Evolutionary conservation across 257 asterid genomes (phyloP).

Genomic region (Misopates orontium): DNA sequence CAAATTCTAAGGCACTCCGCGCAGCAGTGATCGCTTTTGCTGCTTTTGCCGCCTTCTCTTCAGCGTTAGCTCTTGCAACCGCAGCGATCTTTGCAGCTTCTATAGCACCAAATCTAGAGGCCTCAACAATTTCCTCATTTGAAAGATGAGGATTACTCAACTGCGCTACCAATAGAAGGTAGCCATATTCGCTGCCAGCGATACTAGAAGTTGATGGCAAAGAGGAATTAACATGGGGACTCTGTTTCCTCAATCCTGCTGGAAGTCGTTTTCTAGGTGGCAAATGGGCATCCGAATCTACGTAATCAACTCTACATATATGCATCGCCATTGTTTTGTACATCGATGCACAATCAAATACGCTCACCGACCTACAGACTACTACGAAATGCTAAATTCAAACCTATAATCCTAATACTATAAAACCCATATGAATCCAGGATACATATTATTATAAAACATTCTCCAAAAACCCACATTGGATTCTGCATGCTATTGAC

Average conservation of each 20-base stretch:
- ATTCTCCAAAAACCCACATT: no score
- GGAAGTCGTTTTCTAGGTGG: constrained; percentile 95
- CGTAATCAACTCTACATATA: constrained; percentile 58
- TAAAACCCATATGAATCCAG: no score
- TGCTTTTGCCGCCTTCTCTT: constrained; percentile 88
- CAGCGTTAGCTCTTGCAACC: constrained; percentile 81
- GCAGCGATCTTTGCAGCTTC: constrained; percentile 69
- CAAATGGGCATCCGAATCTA: constrained; percentile 80
- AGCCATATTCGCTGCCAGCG: constrained; percentile 40
- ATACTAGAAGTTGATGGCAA: constrained; percentile 38
- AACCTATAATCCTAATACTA: no score
- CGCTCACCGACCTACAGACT: constrained; percentile 38
- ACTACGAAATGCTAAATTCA: constrained; percentile 29
- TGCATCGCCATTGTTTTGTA: constrained; percentile 62
- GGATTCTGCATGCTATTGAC: no score
- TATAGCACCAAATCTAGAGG: constrained; percentile 69
- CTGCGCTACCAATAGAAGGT: constrained; percentile 49
- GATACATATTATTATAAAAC: no score
- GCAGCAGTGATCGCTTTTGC: constrained; percentile 89
- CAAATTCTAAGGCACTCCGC: constrained; percentile 76
- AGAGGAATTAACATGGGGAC: constrained; percentile 60
- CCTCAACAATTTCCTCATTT: constrained; percentile 69
- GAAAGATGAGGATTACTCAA: constrained; percentile 54
- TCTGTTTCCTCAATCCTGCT: constrained; percentile 89
- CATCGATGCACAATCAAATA: constrained; percentile 42